These are phyloP conservation scores for Mycena leptocephala DNA, from an alignment of 768 basidiomycete genomes.

Conservation along the genomic window DNA sequence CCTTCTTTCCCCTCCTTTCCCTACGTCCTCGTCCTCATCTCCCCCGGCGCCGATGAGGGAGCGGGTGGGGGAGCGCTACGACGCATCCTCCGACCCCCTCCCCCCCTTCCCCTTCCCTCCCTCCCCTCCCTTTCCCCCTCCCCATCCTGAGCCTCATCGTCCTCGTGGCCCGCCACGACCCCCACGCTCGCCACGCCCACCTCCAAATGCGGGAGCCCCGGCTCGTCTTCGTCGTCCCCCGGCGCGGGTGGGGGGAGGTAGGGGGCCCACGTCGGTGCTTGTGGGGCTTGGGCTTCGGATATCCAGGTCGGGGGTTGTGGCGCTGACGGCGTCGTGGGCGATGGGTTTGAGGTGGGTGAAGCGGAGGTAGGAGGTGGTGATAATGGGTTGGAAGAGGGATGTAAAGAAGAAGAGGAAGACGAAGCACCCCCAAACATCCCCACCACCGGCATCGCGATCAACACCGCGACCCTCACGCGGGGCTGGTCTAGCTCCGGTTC, in stretches of 20 bases:
- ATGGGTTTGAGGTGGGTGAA: not conserved
- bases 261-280: not conserved
- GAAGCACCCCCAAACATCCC: not conserved
- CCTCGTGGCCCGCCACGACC: slow-evolving; percentile 18
- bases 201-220: slow-evolving; percentile 50
- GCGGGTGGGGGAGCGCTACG: too few relatives aligned
- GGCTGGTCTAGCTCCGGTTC: slow-evolving; percentile 34
- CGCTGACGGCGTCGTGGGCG: slow-evolving; percentile 17
- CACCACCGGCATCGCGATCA: slow-evolving; percentile 62
- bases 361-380: slow-evolving; percentile 18
- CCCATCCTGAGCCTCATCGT: not conserved
- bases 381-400: not conserved
- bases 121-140: not conserved
- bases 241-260: not conserved
- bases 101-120: not conserved
- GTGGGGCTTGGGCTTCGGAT: too few relatives aligned
- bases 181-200: slow-evolving; percentile 47
- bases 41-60: too few relatives aligned
- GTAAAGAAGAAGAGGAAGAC: not conserved
- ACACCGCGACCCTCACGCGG: slow-evolving; percentile 56
- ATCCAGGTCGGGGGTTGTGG: not conserved
- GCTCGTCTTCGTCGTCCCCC: slow-evolving; percentile 36
- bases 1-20: too few relatives aligned
- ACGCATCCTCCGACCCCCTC: not conserved
- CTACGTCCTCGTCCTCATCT: too few relatives aligned